phyloP scores from a whole-genome alignment of 768 basidiomycete species.

The Suillus hirtellus region DNA sequence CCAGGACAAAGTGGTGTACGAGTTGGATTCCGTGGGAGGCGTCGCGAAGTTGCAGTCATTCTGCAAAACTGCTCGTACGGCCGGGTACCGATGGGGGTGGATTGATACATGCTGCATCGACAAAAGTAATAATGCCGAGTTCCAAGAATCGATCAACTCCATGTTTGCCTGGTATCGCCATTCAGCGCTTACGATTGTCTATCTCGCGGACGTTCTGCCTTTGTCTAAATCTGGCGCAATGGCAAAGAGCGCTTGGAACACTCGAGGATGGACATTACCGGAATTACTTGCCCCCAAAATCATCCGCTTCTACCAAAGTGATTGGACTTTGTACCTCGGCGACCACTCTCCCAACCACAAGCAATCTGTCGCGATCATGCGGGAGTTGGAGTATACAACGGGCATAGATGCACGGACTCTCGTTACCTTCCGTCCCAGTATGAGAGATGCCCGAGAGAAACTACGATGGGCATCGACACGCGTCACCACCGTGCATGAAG shows the following conservation, averaged over 20 bases:
- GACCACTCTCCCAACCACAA: not conserved
- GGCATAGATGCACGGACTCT: not conserved
- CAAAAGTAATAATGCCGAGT: not conserved
- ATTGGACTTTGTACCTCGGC: not conserved
- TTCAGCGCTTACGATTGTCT: not conserved
- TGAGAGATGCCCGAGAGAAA: not conserved
- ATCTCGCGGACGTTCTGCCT: not conserved
- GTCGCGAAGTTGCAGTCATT: not conserved
- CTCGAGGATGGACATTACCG: not conserved
- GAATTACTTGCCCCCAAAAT: not conserved
- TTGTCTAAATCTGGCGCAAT: not conserved
- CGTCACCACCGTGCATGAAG: not conserved
- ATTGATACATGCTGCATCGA: not conserved
- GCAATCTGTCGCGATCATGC: not conserved
- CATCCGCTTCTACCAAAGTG: not conserved
- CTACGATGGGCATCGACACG: slow-evolving; percentile 1
- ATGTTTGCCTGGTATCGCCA: not conserved
- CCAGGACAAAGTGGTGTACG: not conserved
- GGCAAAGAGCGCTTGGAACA: not conserved
- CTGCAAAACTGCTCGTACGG: not conserved
- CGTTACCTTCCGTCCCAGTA: not conserved
- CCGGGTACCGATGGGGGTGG: not conserved
- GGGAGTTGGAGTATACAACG: not conserved
- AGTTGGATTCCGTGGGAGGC: not conserved
- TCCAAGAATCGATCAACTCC: not conserved